Evolutionary conservation across 2,329 filamentous ascomycete genomes (phyloP), one percentile per base, ranked within the genome.

Genomic region (Triangularia verruculosa): DNA sequence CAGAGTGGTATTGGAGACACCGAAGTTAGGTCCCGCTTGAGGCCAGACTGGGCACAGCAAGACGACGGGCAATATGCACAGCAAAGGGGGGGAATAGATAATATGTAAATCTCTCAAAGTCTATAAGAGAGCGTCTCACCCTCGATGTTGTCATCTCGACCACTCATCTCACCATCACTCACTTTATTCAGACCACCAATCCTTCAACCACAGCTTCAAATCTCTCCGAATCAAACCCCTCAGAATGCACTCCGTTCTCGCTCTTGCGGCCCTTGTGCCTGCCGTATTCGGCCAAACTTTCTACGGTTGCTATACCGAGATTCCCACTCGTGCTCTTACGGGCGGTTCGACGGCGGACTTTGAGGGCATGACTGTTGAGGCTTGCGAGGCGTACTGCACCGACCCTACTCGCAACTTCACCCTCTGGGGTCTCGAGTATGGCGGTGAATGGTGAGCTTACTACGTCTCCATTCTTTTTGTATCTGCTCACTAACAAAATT

Each of bases 271-370:
- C 59, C 11, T 65, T 32, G 53, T 59, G 32, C 64, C 64, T 28
- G 66, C 64, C 20, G 63, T 57, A 22, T 51, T 66, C 54, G 61
- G 61, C 15, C 64, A 66, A 56, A 65, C 64, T n/a, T 17, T 13
- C 51, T 64, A 30, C 66, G 67, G 67, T 34, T 69, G 67, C 66
- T 69, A 69, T 61, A 66, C 64, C 17, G 67, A 69, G 20, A 27
- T 58, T 12, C 61, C 63, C 22, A 25, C 63, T 12, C 66, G 66
- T 2, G 66, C 67, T 17, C 61, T 70, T 12, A 65, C 65, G 6
- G 64, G 62, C 20, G 43, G 59, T 15, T 53, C 24, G 0, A 9
- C 53, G 2, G 28, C 62, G 27, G 57, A 68, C 63, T 67, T 63
- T 28, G 51, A 22, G 4, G 39, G 9, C 61, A 70, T 70, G 68